A percentile compares a stretch with the other conserved stretches of the same genome.
phyloP scores from a whole-genome alignment of 2,329 filamentous ascomycete genomes.

The Pseudogymnoascus sp. region DNA sequence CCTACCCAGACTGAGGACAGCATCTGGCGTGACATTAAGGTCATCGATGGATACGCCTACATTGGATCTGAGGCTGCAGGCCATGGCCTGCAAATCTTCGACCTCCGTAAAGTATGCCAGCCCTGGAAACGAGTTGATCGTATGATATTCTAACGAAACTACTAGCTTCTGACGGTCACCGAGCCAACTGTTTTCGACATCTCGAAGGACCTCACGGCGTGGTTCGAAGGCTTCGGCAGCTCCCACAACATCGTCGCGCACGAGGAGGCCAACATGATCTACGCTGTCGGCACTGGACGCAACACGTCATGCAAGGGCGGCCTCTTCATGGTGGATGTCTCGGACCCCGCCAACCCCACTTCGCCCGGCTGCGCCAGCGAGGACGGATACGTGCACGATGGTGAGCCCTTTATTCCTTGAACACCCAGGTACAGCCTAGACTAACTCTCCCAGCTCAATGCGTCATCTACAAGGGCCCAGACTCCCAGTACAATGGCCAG shows the following conservation, averaged over 20 bases:
- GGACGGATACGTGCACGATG: constrained; percentile 32
- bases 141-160: background rate
- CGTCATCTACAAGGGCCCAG: constrained; percentile 20
- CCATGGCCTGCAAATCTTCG: constrained; percentile 48
- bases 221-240: constrained; percentile 30
- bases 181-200: constrained; percentile 32
- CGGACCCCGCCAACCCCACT: constrained; percentile 38
- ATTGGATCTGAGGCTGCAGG: constrained; percentile 36
- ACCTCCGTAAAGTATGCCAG: constrained; percentile 40
- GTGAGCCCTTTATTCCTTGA: background rate
- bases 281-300: constrained; percentile 30
- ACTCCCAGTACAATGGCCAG: constrained; percentile 17
- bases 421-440: background rate
- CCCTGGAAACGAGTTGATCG: background rate
- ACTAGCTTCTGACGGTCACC: background rate
- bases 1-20: background rate
- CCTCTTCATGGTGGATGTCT: constrained; percentile 43
- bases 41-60: constrained; percentile 31
- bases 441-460: constrained; percentile 12
- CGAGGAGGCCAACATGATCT: constrained; percentile 30
- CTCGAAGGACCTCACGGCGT: constrained; percentile 32
- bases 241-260: constrained; percentile 37
- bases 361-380: constrained; percentile 39
- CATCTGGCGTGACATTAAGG: constrained; percentile 33
- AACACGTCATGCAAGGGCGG: constrained; percentile 36